Conservation (phyloP, 345 rosid genomes). For the Euphorbia tirucalli region DNA sequence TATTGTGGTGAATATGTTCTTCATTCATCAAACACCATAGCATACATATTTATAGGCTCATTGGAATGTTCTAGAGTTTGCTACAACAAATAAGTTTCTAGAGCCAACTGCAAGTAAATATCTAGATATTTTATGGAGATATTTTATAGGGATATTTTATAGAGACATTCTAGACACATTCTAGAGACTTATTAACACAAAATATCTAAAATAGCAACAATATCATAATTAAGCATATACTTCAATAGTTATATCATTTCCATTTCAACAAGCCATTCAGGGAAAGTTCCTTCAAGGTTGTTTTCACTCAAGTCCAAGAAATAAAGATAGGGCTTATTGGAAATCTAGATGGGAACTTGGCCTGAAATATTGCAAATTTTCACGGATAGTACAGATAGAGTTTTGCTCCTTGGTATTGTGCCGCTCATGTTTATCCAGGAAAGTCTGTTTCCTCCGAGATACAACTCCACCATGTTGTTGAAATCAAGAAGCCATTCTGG, state of each 20-base stretch:
- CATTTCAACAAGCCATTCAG: neutral
- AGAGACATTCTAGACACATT: too few species aligned
- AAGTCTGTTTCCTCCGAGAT: conserved; percentile 10
- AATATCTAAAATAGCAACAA: too few species aligned
- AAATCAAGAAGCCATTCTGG: conserved; percentile 26
- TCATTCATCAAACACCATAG: too few species aligned
- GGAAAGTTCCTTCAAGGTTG: conserved; percentile 5
- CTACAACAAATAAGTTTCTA: too few species aligned
- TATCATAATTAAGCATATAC: too few species aligned
- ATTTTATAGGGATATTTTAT: too few species aligned
- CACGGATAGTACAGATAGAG: neutral
- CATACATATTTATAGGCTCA: too few species aligned
- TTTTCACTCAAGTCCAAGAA: conserved; percentile 6
- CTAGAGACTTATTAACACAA: too few species aligned
- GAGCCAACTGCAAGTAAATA: too few species aligned
- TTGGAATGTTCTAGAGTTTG: too few species aligned
- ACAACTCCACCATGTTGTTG: neutral
- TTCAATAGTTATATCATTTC: neutral
- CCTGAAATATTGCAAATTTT: conserved; percentile 8
- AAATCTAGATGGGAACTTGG: conserved; percentile 5
- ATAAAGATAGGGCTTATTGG: neutral
- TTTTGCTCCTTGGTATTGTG: neutral
- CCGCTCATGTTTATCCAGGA: neutral
- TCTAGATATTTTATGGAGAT: too few species aligned
- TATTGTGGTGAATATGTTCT: too few species aligned